Base-by-base conservation (phyloP, 495 filamentous ascomycete species). In the Penicillium angulare region DNA sequence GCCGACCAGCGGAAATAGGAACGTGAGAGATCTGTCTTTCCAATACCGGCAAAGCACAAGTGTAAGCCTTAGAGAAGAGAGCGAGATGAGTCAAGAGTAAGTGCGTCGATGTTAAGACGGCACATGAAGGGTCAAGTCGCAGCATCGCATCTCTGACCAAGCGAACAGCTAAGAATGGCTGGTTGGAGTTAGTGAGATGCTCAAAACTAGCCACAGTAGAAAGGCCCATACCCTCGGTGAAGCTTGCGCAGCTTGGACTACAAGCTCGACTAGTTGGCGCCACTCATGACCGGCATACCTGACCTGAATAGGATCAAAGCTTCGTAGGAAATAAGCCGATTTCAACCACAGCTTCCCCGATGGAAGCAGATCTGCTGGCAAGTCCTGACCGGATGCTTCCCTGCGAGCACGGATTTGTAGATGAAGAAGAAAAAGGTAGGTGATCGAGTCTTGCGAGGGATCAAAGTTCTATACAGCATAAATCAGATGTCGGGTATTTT, bases 71-170 rank as follows among this genome's bases (percentile, higher is more conserved):
- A 2, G 74, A 64, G 20, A 75, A 69, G 15, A 87, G 65, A 42
- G 86, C 88, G 3, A 88, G 67, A 20, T 73, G 80, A 23, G 80
- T 70, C 23, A 92, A 75, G 5, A 74, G 49, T 21, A 86, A 57
- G 53, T 95, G 90, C 35, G 73, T 75, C 2, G 78, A 79, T 4
- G 89, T 92, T 49, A 95, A 81, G 26, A 85, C 79, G 15, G 79
- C 79, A 36, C 80, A 81, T n/a, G 81, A 78, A 9, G 86, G 83
- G 52, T 93, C 87, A 12, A 95, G 73, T 54, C 80, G 81, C 17
- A 92, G 71, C 47, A 95, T 81, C 16, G 86, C 86, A 44, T 80
- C 73, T 33, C 80, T 69, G 22, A 92, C 72, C 5, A 81, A 69
- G 16, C 73, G 71, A 33, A 89, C 75, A 7, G 83, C 86, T 35